phyloP scores from a whole-genome alignment of 306 rosid species.

The Erythrophleum fordii region DNA sequence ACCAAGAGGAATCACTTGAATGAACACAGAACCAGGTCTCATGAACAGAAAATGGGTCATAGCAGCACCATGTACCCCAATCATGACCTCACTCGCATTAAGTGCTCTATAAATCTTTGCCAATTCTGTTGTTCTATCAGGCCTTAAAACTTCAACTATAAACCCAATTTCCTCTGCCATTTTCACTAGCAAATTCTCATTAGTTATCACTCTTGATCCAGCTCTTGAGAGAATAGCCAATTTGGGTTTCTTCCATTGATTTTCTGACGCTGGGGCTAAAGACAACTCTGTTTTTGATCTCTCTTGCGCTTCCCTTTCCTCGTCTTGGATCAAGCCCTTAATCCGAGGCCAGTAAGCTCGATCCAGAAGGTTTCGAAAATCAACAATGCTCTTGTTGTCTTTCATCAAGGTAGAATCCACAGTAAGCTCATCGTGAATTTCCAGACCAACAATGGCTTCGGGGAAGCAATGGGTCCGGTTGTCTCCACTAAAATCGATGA shows the following conservation, averaged over 20 bases:
- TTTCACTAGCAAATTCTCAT: slow-evolving; percentile 70
- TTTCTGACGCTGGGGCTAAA: slow-evolving; percentile 38
- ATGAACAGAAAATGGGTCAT: slow-evolving; percentile 90
- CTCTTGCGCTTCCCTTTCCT: slow-evolving; percentile 53
- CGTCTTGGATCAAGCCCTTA: slow-evolving; percentile 53
- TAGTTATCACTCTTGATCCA: slow-evolving; percentile 75
- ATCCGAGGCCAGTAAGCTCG: slow-evolving; percentile 82
- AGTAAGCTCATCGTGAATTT: slow-evolving; percentile 78
- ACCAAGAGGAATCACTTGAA: slow-evolving; percentile 91
- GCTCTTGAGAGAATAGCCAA: slow-evolving; percentile 71
- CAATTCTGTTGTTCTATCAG: slow-evolving; percentile 68
- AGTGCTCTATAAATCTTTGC: slow-evolving; percentile 77
- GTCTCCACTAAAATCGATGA: slow-evolving; percentile 63
- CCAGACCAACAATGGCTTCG: slow-evolving; percentile 80
- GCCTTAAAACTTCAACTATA: slow-evolving; percentile 62
- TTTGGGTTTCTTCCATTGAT: slow-evolving; percentile 50
- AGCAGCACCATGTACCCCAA: slow-evolving; percentile 98
- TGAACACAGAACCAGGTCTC: slow-evolving; percentile 73
- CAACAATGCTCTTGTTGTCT: slow-evolving; percentile 62
- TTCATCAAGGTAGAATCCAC: slow-evolving; percentile 72
- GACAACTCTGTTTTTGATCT: slow-evolving; percentile 33
- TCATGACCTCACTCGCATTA: slow-evolving; percentile 80
- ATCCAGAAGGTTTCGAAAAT: slow-evolving; percentile 74
- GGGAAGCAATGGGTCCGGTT: slow-evolving; percentile 84
- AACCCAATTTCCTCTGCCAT: slow-evolving; percentile 78